Base-by-base conservation (phyloP, 2,329 filamentous ascomycete species). In the Colletotrichum caudatum region DNA sequence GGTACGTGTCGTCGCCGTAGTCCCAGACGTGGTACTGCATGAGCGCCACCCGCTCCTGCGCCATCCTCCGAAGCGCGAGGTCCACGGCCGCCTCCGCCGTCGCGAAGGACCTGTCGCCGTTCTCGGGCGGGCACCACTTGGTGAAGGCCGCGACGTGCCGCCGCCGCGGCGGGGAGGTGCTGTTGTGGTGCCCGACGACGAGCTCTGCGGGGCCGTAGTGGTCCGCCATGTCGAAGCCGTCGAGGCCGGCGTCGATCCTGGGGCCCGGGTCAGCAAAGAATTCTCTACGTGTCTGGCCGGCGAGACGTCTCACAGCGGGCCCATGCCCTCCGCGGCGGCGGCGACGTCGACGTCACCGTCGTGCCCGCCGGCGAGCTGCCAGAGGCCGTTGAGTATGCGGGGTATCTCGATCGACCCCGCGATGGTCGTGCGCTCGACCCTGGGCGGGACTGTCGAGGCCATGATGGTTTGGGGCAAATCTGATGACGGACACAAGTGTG, bases 151-250 rank as follows among this genome's bases (percentile, higher is more conserved):
- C 14, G 44, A 68, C 6, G 51, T 58, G 44, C 7, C 18, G 56
- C 9, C 23, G 44, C 7, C 18, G 48, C 9, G 18, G 39, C 8
- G 18, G 6, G 11, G 33, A 33, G 5, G 41, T 39, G 58, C 14
- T 51, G 41, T 62, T 23, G 53, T 63, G 51, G 8, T 48, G 58
- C 16, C 69, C 69, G 58, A 71, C 37, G 58, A 71, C 64, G 9
- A 62, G 58, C 57, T 71, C 69, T 0, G 69, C 69, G 18, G 69
- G 69, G 16, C 69, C 79, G 65, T 82, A 81, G 56, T 81, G 80
- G 67, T 81, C 80, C 6, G 80, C 80, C 80, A 82, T 81, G 61
- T 81, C 79, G 29, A 78, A 74, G 18, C 77, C 77, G 2, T 70
- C 73, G 5, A 81, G 74, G 0, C 80, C 80, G 12, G 58, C 50